phyloP scores from a whole-genome alignment of 148 eudicot species.

The Arbutus unedo region DNA sequence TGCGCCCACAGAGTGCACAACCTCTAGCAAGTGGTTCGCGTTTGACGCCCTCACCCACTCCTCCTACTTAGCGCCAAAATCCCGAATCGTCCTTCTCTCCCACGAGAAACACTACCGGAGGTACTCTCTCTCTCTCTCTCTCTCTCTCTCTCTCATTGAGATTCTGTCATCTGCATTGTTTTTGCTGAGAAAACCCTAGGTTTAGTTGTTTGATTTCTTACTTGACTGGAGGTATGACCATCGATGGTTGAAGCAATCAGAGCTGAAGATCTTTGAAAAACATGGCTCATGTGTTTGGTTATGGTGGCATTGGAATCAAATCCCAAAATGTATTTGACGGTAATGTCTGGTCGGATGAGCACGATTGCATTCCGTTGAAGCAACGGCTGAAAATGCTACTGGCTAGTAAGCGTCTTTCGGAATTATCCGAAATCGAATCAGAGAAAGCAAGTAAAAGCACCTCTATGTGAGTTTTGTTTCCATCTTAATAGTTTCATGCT shows the following conservation, averaged over 20 bases:
- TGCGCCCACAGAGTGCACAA: no score
- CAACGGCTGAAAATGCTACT: constrained; percentile 45
- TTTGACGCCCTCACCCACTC: no score
- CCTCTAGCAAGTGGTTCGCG: no score
- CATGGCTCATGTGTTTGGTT: constrained; percentile 1
- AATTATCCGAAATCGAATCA: not conserved
- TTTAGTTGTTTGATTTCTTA: not conserved
- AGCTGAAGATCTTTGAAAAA: not conserved
- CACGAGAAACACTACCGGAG: not conserved
- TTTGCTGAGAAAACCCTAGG: constrained; percentile 3
- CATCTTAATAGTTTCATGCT: not conserved
- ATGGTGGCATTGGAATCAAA: not conserved
- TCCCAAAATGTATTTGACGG: constrained; percentile 8
- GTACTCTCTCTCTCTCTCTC: constrained; percentile 1
- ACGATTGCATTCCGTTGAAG: constrained; percentile 51
- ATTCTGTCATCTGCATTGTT: not conserved
- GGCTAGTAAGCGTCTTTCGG: constrained; percentile 10
- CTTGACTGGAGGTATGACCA: not conserved
- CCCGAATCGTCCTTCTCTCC: not conserved
- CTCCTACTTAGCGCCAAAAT: no score
- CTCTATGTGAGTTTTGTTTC: constrained; percentile 11
- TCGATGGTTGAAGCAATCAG: not conserved
- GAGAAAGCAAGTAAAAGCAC: not conserved
- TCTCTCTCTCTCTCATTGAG: not conserved
- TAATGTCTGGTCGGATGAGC: constrained; percentile 43